Evolutionary conservation across 257 asterid species (phyloP).

Genomic region (Solanum sejunctum): DNA sequence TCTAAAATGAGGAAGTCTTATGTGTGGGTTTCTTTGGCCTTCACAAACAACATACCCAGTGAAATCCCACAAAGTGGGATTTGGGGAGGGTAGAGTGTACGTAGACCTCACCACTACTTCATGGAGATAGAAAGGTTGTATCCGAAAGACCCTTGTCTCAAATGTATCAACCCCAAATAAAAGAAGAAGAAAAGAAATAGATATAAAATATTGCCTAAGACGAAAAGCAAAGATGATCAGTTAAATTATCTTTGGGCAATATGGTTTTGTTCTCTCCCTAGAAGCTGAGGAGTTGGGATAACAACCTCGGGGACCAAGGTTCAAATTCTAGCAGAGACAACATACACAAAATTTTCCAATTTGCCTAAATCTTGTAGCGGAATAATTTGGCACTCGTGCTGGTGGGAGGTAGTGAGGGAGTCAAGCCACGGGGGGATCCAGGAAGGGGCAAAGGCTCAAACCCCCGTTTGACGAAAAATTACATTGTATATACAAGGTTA

Average conservation of each 20-base stretch:
- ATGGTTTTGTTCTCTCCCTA: neutral
- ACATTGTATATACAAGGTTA: neutral
- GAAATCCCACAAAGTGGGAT: too few relatives aligned
- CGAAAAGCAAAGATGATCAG: too few relatives aligned
- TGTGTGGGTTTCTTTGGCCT: neutral
- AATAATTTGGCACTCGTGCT: neutral
- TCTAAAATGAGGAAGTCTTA: neutral
- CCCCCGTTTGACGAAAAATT: neutral
- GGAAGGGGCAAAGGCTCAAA: neutral
- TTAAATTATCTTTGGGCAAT: neutral
- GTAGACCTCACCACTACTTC: too few relatives aligned
- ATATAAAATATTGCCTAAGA: too few relatives aligned
- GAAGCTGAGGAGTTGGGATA: neutral
- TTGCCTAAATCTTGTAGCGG: neutral
- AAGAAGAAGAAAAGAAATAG: too few relatives aligned
- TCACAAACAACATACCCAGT: neutral
- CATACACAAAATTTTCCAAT: neutral
- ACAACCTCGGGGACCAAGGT: neutral
- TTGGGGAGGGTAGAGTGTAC: too few relatives aligned
- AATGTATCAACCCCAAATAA: too few relatives aligned
- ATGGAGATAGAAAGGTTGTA: too few relatives aligned
- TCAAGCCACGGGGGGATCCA: neutral
- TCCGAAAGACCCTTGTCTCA: too few relatives aligned
- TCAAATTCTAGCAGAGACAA: neutral
- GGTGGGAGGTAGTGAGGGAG: neutral